Conservation (phyloP, 2,329 filamentous ascomycete species). For the Beauveria asiatica region DNA sequence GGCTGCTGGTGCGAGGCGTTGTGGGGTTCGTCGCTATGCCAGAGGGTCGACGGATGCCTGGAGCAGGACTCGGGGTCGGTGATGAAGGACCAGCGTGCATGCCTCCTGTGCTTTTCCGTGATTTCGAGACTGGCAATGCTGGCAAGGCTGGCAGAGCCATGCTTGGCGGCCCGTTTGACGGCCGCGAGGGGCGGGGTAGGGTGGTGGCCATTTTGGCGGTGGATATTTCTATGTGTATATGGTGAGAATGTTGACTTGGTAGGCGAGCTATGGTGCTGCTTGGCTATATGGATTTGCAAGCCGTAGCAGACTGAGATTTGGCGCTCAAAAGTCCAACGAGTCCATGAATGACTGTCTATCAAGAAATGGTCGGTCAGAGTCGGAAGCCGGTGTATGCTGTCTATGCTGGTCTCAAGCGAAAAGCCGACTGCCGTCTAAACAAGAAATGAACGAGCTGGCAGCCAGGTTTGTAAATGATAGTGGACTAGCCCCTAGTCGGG, state of each 20-base stretch:
- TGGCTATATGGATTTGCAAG: background rate
- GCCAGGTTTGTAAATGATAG: background rate
- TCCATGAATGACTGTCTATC: conserved; percentile 4
- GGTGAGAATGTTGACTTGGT: conserved; percentile 1
- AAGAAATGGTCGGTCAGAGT: background rate
- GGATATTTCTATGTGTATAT: conserved; percentile 1
- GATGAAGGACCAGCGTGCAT: conserved; percentile 28
- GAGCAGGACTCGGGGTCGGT: background rate
- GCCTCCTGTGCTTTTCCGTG: conserved; percentile 55
- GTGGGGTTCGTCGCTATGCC: conserved; percentile 32
- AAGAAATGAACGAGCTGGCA: background rate
- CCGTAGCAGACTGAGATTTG: background rate
- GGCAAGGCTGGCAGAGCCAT: conserved; percentile 68
- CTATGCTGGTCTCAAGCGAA: background rate
- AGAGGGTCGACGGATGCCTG: background rate
- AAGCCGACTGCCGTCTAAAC: background rate
- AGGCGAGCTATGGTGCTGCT: background rate
- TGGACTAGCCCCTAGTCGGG: conserved; percentile 3
- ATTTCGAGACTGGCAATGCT: conserved; percentile 64
- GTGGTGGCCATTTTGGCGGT: conserved; percentile 44
- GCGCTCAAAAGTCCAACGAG: background rate
- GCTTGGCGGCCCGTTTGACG: conserved; percentile 62
- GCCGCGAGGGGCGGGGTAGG: conserved; percentile 57
- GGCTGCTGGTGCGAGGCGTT: conserved; percentile 44
- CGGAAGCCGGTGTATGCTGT: background rate